These are phyloP conservation scores for Acorus gramineus DNA, from an alignment of 106 monocot species.

Conservation along the genomic window DNA sequence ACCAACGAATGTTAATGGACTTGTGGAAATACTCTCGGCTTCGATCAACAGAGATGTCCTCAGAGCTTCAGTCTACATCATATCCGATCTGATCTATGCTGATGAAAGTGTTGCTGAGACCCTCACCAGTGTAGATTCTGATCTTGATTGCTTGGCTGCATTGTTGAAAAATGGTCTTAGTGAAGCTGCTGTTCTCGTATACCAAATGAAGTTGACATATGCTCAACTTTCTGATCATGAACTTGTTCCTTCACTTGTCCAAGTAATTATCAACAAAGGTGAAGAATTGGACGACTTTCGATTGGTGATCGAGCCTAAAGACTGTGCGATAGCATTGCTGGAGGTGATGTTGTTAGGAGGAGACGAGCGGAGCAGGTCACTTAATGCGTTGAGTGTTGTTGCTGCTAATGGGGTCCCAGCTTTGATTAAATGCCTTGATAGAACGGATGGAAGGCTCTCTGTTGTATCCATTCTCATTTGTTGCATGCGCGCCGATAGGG, in stretches of 20 bases:
- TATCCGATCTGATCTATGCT: slow-evolving; percentile 23
- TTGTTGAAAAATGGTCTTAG: slow-evolving; percentile 35
- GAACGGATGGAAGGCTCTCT: slow-evolving; percentile 21
- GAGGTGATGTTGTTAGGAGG: slow-evolving; percentile 31
- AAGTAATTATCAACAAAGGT: slow-evolving; percentile 25
- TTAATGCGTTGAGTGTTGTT: slow-evolving; percentile 30
- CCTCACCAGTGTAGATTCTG: slow-evolving; percentile 17
- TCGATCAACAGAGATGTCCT: slow-evolving; percentile 34
- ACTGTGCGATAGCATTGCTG: slow-evolving; percentile 29
- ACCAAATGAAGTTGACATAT: slow-evolving; percentile 25
- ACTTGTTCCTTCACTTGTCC: slow-evolving; percentile 30
- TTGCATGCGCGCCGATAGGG: slow-evolving; percentile 42
- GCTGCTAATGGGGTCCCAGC: slow-evolving; percentile 33
- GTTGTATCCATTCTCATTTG: slow-evolving; percentile 36
- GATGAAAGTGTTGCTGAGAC: slow-evolving; percentile 28
- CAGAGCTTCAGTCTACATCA: slow-evolving; percentile 24
- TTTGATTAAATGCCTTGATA: slow-evolving; percentile 27
- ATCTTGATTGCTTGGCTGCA: slow-evolving; percentile 28
- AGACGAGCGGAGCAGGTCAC: slow-evolving; percentile 22
- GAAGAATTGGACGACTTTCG: slow-evolving; percentile 15
- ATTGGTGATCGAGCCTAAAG: slow-evolving; percentile 27
- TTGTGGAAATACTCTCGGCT: slow-evolving; percentile 37
- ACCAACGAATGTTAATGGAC: slow-evolving; percentile 31
- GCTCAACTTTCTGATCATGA: slow-evolving; percentile 26
- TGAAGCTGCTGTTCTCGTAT: slow-evolving; percentile 32